These are phyloP conservation scores for Clitopilus passeckerianus DNA, from an alignment of 768 basidiomycete genomes.

Conservation along the genomic window DNA sequence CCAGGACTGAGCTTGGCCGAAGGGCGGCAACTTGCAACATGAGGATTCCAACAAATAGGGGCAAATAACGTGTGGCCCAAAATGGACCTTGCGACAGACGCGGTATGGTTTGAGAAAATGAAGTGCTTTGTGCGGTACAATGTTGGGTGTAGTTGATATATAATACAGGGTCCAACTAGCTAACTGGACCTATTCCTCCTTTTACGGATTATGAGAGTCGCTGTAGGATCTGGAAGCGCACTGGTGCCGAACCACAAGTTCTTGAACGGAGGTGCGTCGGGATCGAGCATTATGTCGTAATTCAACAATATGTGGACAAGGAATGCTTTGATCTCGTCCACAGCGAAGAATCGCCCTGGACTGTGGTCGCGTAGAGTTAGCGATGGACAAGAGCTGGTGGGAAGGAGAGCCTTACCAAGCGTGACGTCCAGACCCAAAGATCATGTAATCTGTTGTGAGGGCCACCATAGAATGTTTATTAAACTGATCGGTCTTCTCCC, in stretches of 20 bases:
- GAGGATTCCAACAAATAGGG: too few species aligned
- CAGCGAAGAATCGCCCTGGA: conserved; percentile 30
- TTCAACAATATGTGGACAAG: conserved; percentile 23
- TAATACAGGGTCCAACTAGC: too few species aligned
- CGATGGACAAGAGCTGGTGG: too few species aligned
- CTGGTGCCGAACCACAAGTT: not conserved
- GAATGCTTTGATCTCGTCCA: conserved; percentile 26
- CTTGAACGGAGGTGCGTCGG: not conserved
- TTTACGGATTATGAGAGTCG: not conserved
- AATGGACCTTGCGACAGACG: too few species aligned
- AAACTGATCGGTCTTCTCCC: conserved; percentile 15
- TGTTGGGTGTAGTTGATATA: too few species aligned
- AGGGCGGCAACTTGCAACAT: too few species aligned
- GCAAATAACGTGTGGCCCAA: too few species aligned
- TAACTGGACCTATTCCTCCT: not conserved
- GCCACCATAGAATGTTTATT: conserved; percentile 18
- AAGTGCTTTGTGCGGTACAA: too few species aligned
- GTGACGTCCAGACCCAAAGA: conserved; percentile 21
- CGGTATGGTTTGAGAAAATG: too few species aligned
- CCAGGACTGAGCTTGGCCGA: too few species aligned
- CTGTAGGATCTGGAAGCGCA: not conserved
- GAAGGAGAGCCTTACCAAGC: conserved; percentile 14
- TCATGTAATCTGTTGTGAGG: conserved; percentile 11
- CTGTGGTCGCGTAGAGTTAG: too few species aligned
- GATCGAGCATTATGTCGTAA: conserved; percentile 27